Conservation (phyloP, 192 early-diverging fungal species). For the Lobosporangium transversale region DNA sequence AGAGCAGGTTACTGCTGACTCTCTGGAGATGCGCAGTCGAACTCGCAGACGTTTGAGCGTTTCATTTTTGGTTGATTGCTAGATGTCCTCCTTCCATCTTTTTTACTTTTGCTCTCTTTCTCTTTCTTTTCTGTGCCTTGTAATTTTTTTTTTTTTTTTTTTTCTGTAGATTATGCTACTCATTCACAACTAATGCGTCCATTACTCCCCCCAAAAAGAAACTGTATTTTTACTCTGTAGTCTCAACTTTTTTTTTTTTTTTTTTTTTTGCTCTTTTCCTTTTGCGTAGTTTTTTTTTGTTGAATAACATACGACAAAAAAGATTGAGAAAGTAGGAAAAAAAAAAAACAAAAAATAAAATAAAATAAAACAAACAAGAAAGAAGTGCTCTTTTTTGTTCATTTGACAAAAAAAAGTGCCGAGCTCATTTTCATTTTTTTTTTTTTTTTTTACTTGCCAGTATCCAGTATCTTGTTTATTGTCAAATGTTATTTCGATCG, state of each 20-base stretch:
- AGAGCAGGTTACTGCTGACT: slow-evolving; percentile 12
- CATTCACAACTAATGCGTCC: slow-evolving; percentile 1
- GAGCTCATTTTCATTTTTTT: neutral
- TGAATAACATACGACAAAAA: neutral
- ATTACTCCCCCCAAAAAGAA: neutral
- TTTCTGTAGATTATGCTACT: slow-evolving; percentile 19
- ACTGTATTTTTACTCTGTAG: neutral
- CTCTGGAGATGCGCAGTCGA: slow-evolving; percentile 12
- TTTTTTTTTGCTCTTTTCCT: neutral
- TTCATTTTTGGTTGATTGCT: slow-evolving; percentile 48
- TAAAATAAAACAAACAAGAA: too few relatives aligned
- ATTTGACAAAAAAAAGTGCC: too few relatives aligned
- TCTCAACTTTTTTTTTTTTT: slow-evolving; percentile 3
- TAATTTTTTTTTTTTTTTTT: slow-evolving; percentile 2
- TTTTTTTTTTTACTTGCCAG: neutral
- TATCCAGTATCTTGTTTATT: neutral
- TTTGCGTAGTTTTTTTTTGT: neutral
- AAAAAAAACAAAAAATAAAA: neutral
- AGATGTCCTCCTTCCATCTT: neutral
- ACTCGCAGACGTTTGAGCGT: slow-evolving; percentile 46
- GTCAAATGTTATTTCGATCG: neutral
- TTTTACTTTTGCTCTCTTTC: neutral
- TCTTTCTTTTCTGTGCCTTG: slow-evolving; percentile 6
- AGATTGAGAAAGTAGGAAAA: neutral
- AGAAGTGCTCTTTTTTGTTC: neutral